A percentile compares a stretch with the other conserved stretches of the same genome.
Conservation (phyloP, 169 alveolate genomes). For the Eimeria acervulina region DNA sequence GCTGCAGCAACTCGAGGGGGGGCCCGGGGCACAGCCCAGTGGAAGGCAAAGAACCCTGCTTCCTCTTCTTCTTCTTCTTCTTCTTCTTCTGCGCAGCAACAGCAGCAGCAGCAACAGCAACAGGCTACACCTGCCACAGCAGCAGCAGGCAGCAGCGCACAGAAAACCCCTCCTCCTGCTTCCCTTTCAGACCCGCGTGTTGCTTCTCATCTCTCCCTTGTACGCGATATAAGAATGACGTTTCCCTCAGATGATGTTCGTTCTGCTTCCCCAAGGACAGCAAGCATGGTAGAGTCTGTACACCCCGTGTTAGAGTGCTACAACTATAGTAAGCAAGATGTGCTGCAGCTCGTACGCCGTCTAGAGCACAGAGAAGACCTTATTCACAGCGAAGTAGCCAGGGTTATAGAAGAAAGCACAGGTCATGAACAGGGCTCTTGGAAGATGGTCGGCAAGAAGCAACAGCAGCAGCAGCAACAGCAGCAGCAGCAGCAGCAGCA, state of each 20-base stretch:
- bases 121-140: neutral
- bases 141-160: neutral
- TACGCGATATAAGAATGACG: conserved; percentile 31
- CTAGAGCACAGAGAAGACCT: conserved; percentile 67
- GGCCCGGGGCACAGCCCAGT: conserved; percentile 67
- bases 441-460: conserved; percentile 69
- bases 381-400: conserved; percentile 72
- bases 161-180: conserved; percentile 62
- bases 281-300: conserved; percentile 75
- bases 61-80: neutral
- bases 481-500: conserved; percentile 62
- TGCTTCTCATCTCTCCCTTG: conserved; percentile 49
- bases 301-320: conserved; percentile 79
- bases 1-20: conserved; percentile 23
- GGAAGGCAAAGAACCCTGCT: conserved; percentile 41
- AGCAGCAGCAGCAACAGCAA: conserved; percentile 51
- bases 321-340: conserved; percentile 77
- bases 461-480: too few species aligned
- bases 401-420: conserved; percentile 68
- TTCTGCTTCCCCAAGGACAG: conserved; percentile 68
- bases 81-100: neutral
- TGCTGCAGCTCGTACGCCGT: conserved; percentile 62
- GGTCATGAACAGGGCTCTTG: conserved; percentile 83
- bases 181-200: conserved; percentile 64
- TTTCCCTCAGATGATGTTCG: conserved; percentile 64